Conservation (phyloP, 225 moss, liverwort and hornwort genomes). For the Polytrichum formosum region DNA sequence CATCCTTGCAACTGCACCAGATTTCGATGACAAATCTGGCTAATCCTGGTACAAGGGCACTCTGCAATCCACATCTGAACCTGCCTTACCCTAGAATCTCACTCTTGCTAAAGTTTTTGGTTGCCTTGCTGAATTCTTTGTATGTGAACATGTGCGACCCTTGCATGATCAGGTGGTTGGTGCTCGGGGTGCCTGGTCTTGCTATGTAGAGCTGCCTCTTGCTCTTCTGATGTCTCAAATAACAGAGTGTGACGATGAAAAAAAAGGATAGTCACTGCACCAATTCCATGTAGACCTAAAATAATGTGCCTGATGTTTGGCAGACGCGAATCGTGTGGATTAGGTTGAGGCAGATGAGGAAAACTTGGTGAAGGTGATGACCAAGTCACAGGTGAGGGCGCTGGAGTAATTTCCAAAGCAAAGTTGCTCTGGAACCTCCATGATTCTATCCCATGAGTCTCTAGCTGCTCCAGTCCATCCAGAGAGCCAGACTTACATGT, state of each 20-base stretch:
- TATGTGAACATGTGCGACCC: constrained; percentile 25
- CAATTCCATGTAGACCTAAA: neutral
- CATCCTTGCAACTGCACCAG: constrained; percentile 52
- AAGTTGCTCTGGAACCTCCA: constrained; percentile 6
- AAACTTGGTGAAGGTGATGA: no score
- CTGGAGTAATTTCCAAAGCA: neutral
- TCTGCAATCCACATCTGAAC: constrained; percentile 14
- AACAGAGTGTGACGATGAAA: neutral
- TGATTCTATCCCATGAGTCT: neutral
- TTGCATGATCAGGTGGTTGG: neutral
- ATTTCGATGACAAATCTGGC: constrained; percentile 38
- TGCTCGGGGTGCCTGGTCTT: neutral
- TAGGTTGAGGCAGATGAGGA: neutral
- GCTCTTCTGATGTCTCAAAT: neutral
- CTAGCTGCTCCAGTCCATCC: neutral
- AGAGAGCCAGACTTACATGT: constrained; percentile 7
- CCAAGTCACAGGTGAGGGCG: no score
- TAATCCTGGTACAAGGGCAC: constrained; percentile 27
- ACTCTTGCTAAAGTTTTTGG: constrained; percentile 10
- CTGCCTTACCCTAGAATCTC: constrained; percentile 20
- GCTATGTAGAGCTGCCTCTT: neutral
- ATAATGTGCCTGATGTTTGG: neutral
- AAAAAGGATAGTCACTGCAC: neutral
- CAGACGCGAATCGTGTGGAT: neutral
- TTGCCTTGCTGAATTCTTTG: constrained; percentile 20